phyloP scores from a whole-genome alignment of 176 grass and related monocot genomes.

The Cymbopogon citratus region DNA sequence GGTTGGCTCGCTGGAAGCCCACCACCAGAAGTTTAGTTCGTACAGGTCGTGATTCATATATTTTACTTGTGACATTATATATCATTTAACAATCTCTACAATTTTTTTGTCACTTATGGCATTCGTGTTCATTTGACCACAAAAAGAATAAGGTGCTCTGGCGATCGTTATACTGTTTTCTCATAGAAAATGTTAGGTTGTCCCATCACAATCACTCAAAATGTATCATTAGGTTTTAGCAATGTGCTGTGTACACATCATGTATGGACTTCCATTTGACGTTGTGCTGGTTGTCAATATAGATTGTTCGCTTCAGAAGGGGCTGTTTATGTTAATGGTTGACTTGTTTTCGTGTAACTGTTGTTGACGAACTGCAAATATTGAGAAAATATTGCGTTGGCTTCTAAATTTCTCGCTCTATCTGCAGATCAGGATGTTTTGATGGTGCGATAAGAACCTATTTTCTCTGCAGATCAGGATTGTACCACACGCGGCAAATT shows the following conservation, averaged over 20 bases:
- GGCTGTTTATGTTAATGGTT: background rate
- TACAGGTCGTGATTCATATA: constrained; percentile 41
- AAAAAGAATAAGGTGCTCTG: constrained; percentile 21
- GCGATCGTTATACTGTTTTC: background rate
- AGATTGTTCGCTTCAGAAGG: background rate
- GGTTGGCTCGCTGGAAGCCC: constrained; percentile 86
- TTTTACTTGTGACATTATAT: constrained; percentile 35
- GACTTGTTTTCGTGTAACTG: background rate
- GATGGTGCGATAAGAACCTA: too few species aligned
- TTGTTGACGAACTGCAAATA: background rate
- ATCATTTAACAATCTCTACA: background rate
- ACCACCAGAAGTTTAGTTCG: constrained; percentile 5
- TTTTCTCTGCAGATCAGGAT: too few species aligned
- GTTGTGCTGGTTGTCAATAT: background rate
- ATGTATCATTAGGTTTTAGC: constrained; percentile 1
- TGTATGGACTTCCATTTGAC: background rate
- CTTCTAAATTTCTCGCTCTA: background rate
- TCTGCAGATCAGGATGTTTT: background rate
- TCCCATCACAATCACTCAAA: too few species aligned
- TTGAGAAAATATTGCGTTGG: too few species aligned
- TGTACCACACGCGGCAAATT: too few species aligned
- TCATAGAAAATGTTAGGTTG: too few species aligned
- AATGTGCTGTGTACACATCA: background rate
- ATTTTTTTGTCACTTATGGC: background rate
- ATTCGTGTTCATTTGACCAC: constrained; percentile 32